phyloP scores from a whole-genome alignment of 352 stramenopile species.

The Pythium rhizo-oryzae region DNA sequence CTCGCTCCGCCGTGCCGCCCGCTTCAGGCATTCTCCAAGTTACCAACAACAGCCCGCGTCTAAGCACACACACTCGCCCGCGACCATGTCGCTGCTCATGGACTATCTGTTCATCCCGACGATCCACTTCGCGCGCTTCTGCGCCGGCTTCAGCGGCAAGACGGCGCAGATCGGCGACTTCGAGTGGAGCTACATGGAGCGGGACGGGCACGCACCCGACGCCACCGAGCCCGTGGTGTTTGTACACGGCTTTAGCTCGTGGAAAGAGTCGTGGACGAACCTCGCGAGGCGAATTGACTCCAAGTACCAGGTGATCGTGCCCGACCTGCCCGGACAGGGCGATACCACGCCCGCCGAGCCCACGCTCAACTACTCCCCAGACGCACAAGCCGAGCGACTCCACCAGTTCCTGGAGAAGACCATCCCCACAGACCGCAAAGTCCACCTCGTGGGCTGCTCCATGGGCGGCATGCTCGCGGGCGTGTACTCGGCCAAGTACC shows the following conservation, averaged over 20 bases:
- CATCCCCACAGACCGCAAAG: slow-evolving; percentile 47
- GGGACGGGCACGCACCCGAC: slow-evolving; percentile 41
- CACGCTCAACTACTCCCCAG: slow-evolving; percentile 50
- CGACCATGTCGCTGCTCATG: slow-evolving; percentile 34
- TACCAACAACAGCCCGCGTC: not conserved
- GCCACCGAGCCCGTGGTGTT: slow-evolving; percentile 56
- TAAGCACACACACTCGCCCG: not conserved
- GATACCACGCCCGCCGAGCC: slow-evolving; percentile 51
- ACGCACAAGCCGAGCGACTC: slow-evolving; percentile 50
- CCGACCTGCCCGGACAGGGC: slow-evolving; percentile 65
- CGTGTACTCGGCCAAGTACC: slow-evolving; percentile 62
- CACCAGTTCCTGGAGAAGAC: slow-evolving; percentile 59
- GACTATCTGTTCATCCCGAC: slow-evolving; percentile 37
- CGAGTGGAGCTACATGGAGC: slow-evolving; percentile 76
- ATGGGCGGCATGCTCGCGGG: slow-evolving; percentile 78
- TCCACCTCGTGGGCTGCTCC: slow-evolving; percentile 73
- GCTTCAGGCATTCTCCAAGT: not conserved
- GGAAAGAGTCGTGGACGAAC: slow-evolving; percentile 71
- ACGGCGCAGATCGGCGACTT: slow-evolving; percentile 47
- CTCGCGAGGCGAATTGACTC: slow-evolving; percentile 53
- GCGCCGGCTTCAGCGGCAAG: slow-evolving; percentile 53
- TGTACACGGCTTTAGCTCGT: slow-evolving; percentile 67
- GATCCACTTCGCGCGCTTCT: slow-evolving; percentile 52
- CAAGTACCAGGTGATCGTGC: slow-evolving; percentile 60
- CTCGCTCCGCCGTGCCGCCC: not conserved